A percentile compares a stretch with the other conserved stretches of the same genome.
Conservation (phyloP, 768 basidiomycete genomes). For the Boletus sensibilis region DNA sequence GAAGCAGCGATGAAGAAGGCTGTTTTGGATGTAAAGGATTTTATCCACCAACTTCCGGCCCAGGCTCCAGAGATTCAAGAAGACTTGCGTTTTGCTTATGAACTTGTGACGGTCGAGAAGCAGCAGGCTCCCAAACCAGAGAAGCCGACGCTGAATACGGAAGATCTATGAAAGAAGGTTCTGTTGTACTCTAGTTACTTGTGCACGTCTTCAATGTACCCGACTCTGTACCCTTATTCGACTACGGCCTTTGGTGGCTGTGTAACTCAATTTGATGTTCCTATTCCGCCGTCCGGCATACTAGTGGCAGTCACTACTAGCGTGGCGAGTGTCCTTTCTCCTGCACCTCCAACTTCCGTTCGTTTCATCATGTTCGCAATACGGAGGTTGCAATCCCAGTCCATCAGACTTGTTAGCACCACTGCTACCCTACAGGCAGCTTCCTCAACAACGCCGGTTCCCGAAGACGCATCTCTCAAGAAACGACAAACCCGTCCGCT, state of each 20-base stretch:
- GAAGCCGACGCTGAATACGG: conserved; percentile 27
- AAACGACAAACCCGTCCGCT: conserved; percentile 15
- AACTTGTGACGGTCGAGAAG: conserved; percentile 33
- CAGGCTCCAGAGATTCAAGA: conserved; percentile 16
- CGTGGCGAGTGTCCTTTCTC: neutral
- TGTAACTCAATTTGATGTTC: neutral
- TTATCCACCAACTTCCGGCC: conserved; percentile 29
- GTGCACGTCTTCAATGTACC: neutral
- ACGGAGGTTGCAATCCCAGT: conserved; percentile 9
- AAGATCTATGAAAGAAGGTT: conserved; percentile 17
- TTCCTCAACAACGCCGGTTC: conserved; percentile 1
- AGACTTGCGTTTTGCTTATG: conserved; percentile 32
- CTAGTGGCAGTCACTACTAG: too few relatives aligned
- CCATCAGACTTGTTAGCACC: conserved; percentile 7
- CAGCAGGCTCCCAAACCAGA: conserved; percentile 2
- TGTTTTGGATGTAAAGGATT: conserved; percentile 27
- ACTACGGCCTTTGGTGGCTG: neutral
- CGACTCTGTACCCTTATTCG: too few relatives aligned
- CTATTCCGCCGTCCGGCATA: too few relatives aligned
- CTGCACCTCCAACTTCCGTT: neutral
- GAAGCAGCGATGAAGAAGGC: conserved; percentile 25
- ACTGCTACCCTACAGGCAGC: conserved; percentile 6
- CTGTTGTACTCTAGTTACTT: conserved; percentile 22
- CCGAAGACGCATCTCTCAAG: conserved; percentile 2
- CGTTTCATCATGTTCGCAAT: conserved; percentile 18